Percentiles rank a stretch among this genome's conserved stretches.
Conservation (phyloP, 139 green algal genomes). For the Haematococcus lacustris region DNA sequence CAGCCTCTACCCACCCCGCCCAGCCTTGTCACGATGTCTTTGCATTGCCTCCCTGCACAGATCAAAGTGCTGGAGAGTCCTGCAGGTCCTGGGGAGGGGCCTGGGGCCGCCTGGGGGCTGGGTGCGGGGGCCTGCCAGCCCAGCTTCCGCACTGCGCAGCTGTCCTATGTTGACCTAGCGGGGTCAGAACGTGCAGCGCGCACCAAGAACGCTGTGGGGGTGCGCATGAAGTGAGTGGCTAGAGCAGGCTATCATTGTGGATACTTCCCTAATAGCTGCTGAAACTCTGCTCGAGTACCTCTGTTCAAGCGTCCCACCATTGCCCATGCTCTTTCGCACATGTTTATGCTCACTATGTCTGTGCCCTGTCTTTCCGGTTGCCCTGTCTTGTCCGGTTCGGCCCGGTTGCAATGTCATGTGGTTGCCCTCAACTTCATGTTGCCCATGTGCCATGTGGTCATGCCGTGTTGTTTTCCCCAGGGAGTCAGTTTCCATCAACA, state of each 20-base stretch:
- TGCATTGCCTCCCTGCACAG: not conserved
- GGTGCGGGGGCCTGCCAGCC: not conserved
- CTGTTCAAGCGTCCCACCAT: not conserved
- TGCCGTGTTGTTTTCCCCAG: not conserved
- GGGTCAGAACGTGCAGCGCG: slow-evolving; percentile 59
- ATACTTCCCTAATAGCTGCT: not conserved
- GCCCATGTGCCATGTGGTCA: not conserved
- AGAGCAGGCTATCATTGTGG: not conserved
- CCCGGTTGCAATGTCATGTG: not conserved
- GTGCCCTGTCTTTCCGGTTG: not conserved
- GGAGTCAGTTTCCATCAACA: slow-evolving; percentile 54
- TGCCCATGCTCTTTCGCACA: not conserved
- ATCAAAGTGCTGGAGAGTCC: not conserved
- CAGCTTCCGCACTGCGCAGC: slow-evolving; percentile 6
- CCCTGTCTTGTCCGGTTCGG: not conserved
- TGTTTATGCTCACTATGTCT: too few species aligned
- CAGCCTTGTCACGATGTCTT: not conserved
- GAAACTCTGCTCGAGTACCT: not conserved
- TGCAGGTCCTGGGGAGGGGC: not conserved
- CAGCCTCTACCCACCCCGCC: not conserved
- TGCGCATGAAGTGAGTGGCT: slow-evolving; percentile 47
- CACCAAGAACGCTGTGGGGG: slow-evolving; percentile 62
- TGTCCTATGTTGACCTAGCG: slow-evolving; percentile 74
- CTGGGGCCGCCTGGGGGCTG: not conserved
- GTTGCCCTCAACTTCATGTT: not conserved